Conservation (phyloP, 2,329 filamentous ascomycete genomes). For the Microcyclospora pomicola region DNA sequence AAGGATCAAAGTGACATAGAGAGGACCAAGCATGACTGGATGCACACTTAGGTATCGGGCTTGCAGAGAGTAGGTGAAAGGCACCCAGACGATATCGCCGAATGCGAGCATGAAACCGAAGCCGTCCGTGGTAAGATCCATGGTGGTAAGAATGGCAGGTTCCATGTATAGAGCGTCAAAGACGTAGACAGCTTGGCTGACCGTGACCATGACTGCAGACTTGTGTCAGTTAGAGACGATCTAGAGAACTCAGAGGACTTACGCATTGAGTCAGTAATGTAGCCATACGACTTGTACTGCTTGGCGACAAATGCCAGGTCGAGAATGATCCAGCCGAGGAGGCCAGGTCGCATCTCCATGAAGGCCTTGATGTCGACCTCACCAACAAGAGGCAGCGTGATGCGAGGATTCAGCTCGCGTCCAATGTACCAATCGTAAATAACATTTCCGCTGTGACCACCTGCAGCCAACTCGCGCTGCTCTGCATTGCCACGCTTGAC, state of each 20-base stretch:
- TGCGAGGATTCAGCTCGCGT: conserved; percentile 81
- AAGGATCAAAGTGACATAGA: conserved; percentile 51
- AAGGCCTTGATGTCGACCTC: conserved; percentile 84
- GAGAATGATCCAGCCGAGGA: conserved; percentile 78
- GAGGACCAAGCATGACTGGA: conserved; percentile 61
- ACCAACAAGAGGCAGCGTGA: conserved; percentile 64
- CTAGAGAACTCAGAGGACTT: conserved; percentile 4
- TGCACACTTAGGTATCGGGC: conserved; percentile 72
- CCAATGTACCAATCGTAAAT: conserved; percentile 97
- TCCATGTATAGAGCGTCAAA: conserved; percentile 81
- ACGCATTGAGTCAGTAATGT: conserved; percentile 67
- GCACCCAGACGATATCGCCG: conserved; percentile 85
- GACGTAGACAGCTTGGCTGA: conserved; percentile 69
- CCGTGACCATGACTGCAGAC: conserved; percentile 50
- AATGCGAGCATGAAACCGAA: conserved; percentile 94
- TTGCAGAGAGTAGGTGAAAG: conserved; percentile 76
- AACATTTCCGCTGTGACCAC: conserved; percentile 69
- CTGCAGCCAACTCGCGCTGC: conserved; percentile 64
- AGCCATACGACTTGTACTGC: conserved; percentile 75
- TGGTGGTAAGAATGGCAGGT: conserved; percentile 76
- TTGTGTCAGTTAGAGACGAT: conserved; percentile 4
- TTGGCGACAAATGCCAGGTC: conserved; percentile 74
- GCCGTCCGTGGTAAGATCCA: conserved; percentile 84
- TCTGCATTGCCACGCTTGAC: conserved; percentile 62
- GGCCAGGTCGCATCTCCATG: conserved; percentile 79